Conservation (phyloP, 2,329 filamentous ascomycete species). For the Fusarium vanettenii region DNA sequence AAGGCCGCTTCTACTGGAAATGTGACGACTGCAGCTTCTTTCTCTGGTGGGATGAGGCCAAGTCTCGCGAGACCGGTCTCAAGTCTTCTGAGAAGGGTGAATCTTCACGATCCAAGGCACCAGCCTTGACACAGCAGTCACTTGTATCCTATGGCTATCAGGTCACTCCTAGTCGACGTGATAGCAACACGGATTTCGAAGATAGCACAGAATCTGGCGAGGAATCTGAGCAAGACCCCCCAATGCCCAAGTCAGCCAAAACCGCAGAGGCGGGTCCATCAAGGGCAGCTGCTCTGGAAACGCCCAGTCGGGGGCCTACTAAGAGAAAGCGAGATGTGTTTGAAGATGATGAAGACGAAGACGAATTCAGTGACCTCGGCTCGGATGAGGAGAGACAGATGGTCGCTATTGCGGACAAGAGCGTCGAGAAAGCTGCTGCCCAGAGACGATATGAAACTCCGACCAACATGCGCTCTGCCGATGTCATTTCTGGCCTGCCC, state of each 20-base stretch:
- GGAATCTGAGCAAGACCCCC: slow-evolving; percentile 14
- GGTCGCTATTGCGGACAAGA: slow-evolving; percentile 50
- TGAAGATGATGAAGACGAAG: slow-evolving; percentile 39
- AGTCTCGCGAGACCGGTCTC: slow-evolving; percentile 43
- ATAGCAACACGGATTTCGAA: slow-evolving; percentile 8
- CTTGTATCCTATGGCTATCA: slow-evolving; percentile 47
- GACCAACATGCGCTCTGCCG: slow-evolving; percentile 34
- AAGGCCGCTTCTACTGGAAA: slow-evolving; percentile 56
- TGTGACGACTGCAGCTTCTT: slow-evolving; percentile 60
- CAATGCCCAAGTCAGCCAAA: neutral
- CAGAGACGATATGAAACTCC: slow-evolving; percentile 42
- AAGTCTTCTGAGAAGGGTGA: slow-evolving; percentile 9
- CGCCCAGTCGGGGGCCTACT: slow-evolving; percentile 33
- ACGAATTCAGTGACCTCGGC: slow-evolving; percentile 49
- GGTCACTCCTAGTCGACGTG: slow-evolving; percentile 34
- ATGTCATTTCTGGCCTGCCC: slow-evolving; percentile 41
- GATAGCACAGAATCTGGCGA: slow-evolving; percentile 25
- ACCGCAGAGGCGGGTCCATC: neutral
- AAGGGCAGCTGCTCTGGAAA: slow-evolving; percentile 12
- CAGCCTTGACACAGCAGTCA: slow-evolving; percentile 44
- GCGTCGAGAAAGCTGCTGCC: slow-evolving; percentile 42
- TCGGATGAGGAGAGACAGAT: slow-evolving; percentile 56
- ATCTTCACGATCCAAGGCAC: slow-evolving; percentile 40
- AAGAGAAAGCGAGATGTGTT: slow-evolving; percentile 47
- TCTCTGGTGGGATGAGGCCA: slow-evolving; percentile 56